These are phyloP conservation scores for Camellia japonica DNA, from an alignment of 148 eudicot species.

Conservation along the genomic window DNA sequence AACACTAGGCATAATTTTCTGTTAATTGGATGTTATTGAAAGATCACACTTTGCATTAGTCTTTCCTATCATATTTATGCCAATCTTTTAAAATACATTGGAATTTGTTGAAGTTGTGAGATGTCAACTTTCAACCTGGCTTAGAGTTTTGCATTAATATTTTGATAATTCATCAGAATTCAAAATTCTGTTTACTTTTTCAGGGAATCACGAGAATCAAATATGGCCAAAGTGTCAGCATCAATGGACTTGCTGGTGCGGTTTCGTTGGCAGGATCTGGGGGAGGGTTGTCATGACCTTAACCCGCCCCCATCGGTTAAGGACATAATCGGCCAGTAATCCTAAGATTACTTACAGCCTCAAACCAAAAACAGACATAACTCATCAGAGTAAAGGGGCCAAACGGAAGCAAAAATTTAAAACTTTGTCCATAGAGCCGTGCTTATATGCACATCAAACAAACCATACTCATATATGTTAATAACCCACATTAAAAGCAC, in stretches of 20 bases:
- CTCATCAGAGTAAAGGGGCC: too few relatives aligned
- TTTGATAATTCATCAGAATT: background rate
- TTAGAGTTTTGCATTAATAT: background rate
- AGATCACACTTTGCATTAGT: background rate
- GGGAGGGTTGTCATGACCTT: conserved; percentile 69
- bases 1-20: background rate
- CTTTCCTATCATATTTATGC: background rate
- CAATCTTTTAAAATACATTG: background rate
- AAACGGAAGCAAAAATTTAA: too few relatives aligned
- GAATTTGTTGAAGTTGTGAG: background rate
- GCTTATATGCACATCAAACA: too few relatives aligned
- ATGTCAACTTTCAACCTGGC: background rate
- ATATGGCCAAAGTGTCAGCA: conserved; percentile 85
- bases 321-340: too few relatives aligned
- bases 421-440: too few relatives aligned
- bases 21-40: background rate
- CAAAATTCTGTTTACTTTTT: background rate
- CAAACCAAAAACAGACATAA: too few relatives aligned
- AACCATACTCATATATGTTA: too few relatives aligned
- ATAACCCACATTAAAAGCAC: too few relatives aligned
- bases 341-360: too few relatives aligned
- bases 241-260: conserved; percentile 95
- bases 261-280: conserved; percentile 94
- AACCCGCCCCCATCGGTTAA: too few relatives aligned
- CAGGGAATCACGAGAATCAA: conserved; percentile 92